Base-by-base conservation (phyloP, 176 grass and related monocot species). In the Alloteropsis semialata region DNA sequence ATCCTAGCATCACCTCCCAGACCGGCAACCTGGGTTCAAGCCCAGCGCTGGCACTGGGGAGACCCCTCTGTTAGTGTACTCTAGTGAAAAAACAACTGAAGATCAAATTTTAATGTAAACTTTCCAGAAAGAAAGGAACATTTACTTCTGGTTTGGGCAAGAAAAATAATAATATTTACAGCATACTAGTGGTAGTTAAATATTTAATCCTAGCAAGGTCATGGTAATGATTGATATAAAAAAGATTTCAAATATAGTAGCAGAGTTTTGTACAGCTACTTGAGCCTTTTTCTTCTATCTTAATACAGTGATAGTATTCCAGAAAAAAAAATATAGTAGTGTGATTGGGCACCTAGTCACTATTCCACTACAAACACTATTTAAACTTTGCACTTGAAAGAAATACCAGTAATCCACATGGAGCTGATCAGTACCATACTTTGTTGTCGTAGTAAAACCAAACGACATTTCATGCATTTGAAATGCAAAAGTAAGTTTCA, bases 401-500 rank as follows among this genome's bases (percentile, higher is more conserved):
- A 72, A 24, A 80, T 56, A 53, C 18, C 8, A n/a, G 21, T 1
- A 19, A 74, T 65, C 14, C n/a, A 48, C 17, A 81, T 57, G 27
- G 34, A 75, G 58, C 69, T 59, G 10, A 81, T 37, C 41, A 29
- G 60, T 61, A 45, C 15, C 66, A 65, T 59, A 65, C 25, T 34
- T 54, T 33, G 7, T n/a, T 65, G 56, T 32, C 29, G 21, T 1
- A 41, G 19, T 33, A 75, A 75, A 82, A 16, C 30, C 44, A n/a
- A n/a, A n/a, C n/a, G n/a, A 10, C 7, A 73, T 58, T 53, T 32
- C 17, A 81, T 30, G 6, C 59, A 85, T 81, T 64, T 33, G 8
- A 74, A 79, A 78, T 57, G 30, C 44, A 55, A 77, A 81, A 59
- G n/a, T 33, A 75, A 29, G 86, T 32, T 74, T 78, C 48, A 66